phyloP scores from a whole-genome alignment of 1,284 basidiomycete genomes.

The Rhodofomes roseus region DNA sequence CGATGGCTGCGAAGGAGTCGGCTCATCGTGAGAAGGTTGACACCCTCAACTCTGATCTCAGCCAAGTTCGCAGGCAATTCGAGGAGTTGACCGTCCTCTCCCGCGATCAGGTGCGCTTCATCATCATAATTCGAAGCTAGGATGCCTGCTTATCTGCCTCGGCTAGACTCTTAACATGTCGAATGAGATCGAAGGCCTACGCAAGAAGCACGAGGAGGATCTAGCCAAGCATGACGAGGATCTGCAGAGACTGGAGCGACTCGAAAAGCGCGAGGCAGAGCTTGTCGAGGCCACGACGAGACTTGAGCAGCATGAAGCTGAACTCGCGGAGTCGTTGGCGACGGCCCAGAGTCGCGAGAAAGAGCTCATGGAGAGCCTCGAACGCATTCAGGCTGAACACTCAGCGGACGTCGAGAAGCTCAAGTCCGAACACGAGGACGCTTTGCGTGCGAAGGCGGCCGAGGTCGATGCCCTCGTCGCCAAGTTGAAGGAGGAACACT shows the following conservation, averaged over 20 bases:
- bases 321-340: slow-evolving; percentile 38
- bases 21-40: slow-evolving; percentile 77
- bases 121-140: neutral
- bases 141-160: neutral
- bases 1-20: slow-evolving; percentile 94
- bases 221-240: slow-evolving; percentile 32
- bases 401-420: slow-evolving; percentile 44
- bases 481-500: slow-evolving; percentile 41
- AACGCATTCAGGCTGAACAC: slow-evolving; percentile 33
- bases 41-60: slow-evolving; percentile 62
- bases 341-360: slow-evolving; percentile 54
- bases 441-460: slow-evolving; percentile 44
- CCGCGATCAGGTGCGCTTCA: slow-evolving; percentile 67
- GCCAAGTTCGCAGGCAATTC: slow-evolving; percentile 68
- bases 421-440: slow-evolving; percentile 51
- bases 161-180: slow-evolving; percentile 80
- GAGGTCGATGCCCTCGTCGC: slow-evolving; percentile 48
- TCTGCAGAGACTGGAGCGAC: slow-evolving; percentile 39
- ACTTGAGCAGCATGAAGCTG: slow-evolving; percentile 33
- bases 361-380: slow-evolving; percentile 46
- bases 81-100: slow-evolving; percentile 78
- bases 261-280: slow-evolving; percentile 52
- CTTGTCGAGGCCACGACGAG: slow-evolving; percentile 47
- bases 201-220: slow-evolving; percentile 54
- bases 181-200: slow-evolving; percentile 73